These are phyloP conservation scores for Zygotorulaspora florentina DNA, from an alignment of 805 yeast species.

Conservation along the genomic window DNA sequence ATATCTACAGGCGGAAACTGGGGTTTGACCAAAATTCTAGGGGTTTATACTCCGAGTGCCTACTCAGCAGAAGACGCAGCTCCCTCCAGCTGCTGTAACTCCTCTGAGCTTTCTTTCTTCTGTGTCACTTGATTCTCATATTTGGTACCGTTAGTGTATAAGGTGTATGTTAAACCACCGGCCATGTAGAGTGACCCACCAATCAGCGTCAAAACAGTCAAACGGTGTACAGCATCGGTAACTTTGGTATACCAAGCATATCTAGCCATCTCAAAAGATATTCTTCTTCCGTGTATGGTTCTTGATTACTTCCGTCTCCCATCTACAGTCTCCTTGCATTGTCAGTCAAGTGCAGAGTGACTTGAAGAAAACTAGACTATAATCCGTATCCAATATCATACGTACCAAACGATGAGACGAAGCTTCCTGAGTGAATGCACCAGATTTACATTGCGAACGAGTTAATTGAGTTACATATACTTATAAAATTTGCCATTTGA, in stretches of 20 bases:
- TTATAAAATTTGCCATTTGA: background rate
- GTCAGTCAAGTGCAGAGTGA: no score
- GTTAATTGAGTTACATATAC: background rate
- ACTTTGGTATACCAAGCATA: constrained; percentile 75
- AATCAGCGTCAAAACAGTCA: constrained; percentile 61
- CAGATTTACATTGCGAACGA: no score
- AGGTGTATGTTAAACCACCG: constrained; percentile 48
- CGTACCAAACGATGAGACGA: no score
- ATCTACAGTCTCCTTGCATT: no score
- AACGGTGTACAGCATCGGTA: constrained; percentile 67
- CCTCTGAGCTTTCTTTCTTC: constrained; percentile 19
- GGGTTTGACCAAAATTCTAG: background rate
- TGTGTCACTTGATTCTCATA: constrained; percentile 43
- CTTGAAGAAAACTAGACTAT: no score
- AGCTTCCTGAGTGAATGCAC: no score
- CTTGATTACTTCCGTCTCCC: background rate
- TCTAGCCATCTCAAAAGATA: constrained; percentile 37
- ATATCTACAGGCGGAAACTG: constrained; percentile 3
- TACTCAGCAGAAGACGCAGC: constrained; percentile 20
- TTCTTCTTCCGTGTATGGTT: background rate
- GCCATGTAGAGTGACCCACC: constrained; percentile 53
- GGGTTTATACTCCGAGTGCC: background rate
- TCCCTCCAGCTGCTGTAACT: constrained; percentile 17
- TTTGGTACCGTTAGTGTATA: constrained; percentile 50
- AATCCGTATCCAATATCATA: no score